phyloP scores from a whole-genome alignment of 257 asterid species.

The Penstemon eatonii region DNA sequence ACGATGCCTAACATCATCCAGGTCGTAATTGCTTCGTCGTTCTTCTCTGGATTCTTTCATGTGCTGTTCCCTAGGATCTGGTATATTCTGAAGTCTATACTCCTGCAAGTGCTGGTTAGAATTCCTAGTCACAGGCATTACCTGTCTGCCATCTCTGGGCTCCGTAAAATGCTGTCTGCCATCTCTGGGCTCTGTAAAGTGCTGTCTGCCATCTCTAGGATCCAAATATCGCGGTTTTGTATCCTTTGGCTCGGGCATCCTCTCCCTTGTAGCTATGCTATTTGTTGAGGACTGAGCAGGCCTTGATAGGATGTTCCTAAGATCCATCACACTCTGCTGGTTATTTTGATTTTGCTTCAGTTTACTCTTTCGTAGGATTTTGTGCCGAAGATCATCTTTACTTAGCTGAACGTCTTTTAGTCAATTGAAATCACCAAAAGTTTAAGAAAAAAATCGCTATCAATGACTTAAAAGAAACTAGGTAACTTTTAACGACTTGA shows the following conservation, averaged over 20 bases:
- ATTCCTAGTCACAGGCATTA: constrained; percentile 36
- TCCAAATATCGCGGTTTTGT: constrained; percentile 41
- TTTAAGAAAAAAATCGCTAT: constrained; percentile 20
- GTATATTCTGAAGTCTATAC: constrained; percentile 28
- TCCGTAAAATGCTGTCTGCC: constrained; percentile 35
- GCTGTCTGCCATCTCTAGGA: constrained; percentile 37
- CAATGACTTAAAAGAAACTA: constrained; percentile 20
- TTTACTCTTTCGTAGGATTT: constrained; percentile 55
- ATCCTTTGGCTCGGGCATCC: constrained; percentile 46
- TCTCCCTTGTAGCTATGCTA: constrained; percentile 37
- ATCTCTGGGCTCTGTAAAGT: constrained; percentile 36
- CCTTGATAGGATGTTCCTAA: constrained; percentile 78
- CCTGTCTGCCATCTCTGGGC: constrained; percentile 39
- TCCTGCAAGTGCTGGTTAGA: constrained; percentile 36
- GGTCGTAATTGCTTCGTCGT: constrained; percentile 37
- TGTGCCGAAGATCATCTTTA: constrained; percentile 78
- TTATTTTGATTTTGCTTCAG: constrained; percentile 48
- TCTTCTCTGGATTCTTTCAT: constrained; percentile 37
- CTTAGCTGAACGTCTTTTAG: constrained; percentile 54
- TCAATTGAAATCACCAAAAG: constrained; percentile 30
- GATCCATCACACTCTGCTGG: constrained; percentile 61
- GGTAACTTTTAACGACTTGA: constrained; percentile 17
- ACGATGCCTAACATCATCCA: constrained; percentile 42
- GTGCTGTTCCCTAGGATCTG: constrained; percentile 42
- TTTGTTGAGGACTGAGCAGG: constrained; percentile 72